Evolutionary conservation across 371 early-diverging fungal species (phyloP).

Genomic region (Mortierella sp.): DNA sequence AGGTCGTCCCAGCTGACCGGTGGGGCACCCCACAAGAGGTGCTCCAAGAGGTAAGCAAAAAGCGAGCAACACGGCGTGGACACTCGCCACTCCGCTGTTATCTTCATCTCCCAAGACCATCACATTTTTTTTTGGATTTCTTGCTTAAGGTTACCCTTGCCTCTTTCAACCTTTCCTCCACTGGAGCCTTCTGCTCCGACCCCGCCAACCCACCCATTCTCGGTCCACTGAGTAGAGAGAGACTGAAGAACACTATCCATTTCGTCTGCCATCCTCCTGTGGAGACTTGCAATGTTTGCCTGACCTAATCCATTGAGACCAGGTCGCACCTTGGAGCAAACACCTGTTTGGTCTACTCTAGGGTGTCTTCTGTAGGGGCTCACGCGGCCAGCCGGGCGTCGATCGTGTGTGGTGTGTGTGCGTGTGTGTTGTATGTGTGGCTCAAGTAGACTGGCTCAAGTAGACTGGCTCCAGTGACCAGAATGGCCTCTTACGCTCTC

Average conservation of each 20-base stretch:
- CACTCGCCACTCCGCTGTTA: neutral
- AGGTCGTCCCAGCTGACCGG: conserved; percentile 35
- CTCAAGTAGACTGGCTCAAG: neutral
- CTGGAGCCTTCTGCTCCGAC: neutral
- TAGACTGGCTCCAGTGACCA: too few relatives aligned
- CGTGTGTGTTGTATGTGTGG: neutral
- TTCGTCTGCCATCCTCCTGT: neutral
- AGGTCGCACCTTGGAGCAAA: neutral
- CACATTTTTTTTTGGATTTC: neutral
- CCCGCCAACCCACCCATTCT: too few relatives aligned
- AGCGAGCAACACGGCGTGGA: neutral
- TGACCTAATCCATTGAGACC: neutral
- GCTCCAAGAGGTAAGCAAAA: conserved; percentile 42
- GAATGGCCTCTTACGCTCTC: too few relatives aligned
- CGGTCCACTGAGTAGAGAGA: too few relatives aligned
- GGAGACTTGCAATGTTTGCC: neutral
- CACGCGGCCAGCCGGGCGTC: neutral
- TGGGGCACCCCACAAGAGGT: conserved; percentile 48
- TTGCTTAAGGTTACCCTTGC: neutral
- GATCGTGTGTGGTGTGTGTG: neutral
- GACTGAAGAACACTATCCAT: neutral
- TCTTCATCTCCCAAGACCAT: neutral
- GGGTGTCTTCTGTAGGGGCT: neutral
- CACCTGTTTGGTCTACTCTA: neutral
- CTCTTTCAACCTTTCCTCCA: neutral